Percentiles rank a stretch among this genome's conserved stretches.
Conservation (phyloP, 345 rosid species). For the Corchorus capsularis region DNA sequence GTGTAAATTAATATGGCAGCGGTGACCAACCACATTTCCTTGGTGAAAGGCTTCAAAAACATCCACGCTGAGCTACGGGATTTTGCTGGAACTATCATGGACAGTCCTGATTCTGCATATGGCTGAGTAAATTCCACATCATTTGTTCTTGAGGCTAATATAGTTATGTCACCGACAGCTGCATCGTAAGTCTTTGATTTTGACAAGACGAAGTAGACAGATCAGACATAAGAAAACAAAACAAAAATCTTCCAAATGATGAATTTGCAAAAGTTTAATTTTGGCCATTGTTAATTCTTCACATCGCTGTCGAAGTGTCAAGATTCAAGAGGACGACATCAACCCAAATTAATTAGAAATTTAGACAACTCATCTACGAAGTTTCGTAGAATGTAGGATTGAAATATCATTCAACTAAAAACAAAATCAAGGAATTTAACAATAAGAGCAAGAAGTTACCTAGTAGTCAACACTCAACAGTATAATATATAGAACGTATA, state of each 20-base stretch:
- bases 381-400: not conserved
- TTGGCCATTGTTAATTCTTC: no score
- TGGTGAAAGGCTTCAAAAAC: slow-evolving; percentile 53
- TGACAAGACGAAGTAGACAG: slow-evolving; percentile 3
- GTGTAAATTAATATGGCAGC: slow-evolving; percentile 45
- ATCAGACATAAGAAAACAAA: slow-evolving; percentile 3
- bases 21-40: slow-evolving; percentile 49
- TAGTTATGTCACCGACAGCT: slow-evolving; percentile 53
- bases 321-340: not conserved
- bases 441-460: not conserved
- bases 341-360: not conserved
- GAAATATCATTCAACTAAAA: not conserved
- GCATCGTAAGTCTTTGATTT: slow-evolving; percentile 45
- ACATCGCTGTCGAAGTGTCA: not conserved
- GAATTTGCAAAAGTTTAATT: no score
- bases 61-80: slow-evolving; percentile 36
- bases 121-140: slow-evolving; percentile 56
- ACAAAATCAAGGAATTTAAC: not conserved
- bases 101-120: slow-evolving; percentile 50
- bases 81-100: slow-evolving; percentile 47
- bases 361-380: not conserved
- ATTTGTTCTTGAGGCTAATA: slow-evolving; percentile 36
- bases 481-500: no score
- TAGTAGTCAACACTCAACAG: no score
- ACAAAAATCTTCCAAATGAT: slow-evolving; percentile 5